Conservation (phyloP, 108 stramenopile species). For the Fragilaria crotonensis region DNA sequence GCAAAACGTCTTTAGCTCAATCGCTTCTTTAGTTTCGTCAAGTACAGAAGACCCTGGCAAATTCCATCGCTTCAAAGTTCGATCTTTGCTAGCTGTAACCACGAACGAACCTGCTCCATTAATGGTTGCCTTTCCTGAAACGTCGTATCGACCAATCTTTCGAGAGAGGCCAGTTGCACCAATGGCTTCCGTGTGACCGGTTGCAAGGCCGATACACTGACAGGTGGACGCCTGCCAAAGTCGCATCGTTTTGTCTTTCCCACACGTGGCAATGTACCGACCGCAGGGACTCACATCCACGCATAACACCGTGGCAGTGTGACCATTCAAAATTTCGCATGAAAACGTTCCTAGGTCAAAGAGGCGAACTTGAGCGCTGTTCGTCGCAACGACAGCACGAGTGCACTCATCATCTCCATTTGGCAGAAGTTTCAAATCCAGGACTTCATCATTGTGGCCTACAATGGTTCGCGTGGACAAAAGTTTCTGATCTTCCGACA, state of each 20-base stretch:
- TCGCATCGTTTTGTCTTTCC: slow-evolving; percentile 87
- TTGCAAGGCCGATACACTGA: slow-evolving; percentile 55
- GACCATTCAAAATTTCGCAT: slow-evolving; percentile 81
- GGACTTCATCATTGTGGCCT: slow-evolving; percentile 91
- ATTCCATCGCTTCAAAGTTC: slow-evolving; percentile 92
- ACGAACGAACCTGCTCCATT: slow-evolving; percentile 88
- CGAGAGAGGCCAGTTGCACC: slow-evolving; percentile 70
- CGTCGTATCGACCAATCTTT: slow-evolving; percentile 73
- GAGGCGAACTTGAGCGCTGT: slow-evolving; percentile 88
- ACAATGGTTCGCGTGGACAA: slow-evolving; percentile 70
- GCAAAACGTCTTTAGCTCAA: slow-evolving; percentile 29
- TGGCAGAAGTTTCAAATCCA: slow-evolving; percentile 84
- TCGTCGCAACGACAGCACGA: slow-evolving; percentile 86
- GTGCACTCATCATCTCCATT: slow-evolving; percentile 21
- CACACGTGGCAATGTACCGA: slow-evolving; percentile 81
- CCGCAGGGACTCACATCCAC: slow-evolving; percentile 87
- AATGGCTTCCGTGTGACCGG: slow-evolving; percentile 87
- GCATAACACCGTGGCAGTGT: slow-evolving; percentile 89
- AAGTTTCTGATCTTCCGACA: slow-evolving; percentile 1
- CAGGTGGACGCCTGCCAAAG: slow-evolving; percentile 57
- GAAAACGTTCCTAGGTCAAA: slow-evolving; percentile 73
- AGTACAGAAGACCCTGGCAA: slow-evolving; percentile 62
- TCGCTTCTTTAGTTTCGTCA: slow-evolving; percentile 20
- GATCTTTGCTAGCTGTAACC: slow-evolving; percentile 85
- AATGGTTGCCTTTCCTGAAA: slow-evolving; percentile 67